These are phyloP conservation scores for Otatea glauca DNA, from an alignment of 176 grass and related monocot genomes.

Conservation along the genomic window DNA sequence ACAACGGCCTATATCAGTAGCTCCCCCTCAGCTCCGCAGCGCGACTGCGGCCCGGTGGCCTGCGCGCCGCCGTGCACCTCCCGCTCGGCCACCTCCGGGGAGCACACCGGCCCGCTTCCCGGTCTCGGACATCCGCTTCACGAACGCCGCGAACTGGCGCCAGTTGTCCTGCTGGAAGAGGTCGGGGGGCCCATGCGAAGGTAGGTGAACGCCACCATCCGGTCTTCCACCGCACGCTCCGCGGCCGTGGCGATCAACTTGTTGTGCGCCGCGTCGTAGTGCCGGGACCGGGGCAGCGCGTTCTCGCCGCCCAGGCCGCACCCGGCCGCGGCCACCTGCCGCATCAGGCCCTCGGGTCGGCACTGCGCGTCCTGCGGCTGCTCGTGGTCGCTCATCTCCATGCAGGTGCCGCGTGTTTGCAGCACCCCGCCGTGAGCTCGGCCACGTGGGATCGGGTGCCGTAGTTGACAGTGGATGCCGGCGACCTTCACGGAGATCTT, in stretches of 20 bases:
- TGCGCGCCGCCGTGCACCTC: constrained; percentile 53
- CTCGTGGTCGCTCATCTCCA: constrained; percentile 83
- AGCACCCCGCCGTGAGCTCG: constrained; percentile 74
- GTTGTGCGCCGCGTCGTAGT: constrained; percentile 66
- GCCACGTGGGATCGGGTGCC: constrained; percentile 64
- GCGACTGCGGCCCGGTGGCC: constrained; percentile 51
- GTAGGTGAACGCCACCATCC: constrained; percentile 91
- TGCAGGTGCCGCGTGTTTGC: constrained; percentile 66
- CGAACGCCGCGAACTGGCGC: constrained; percentile 67
- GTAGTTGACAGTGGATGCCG: constrained; percentile 89
- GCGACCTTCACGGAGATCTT: constrained; percentile 71
- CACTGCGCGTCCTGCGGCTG: constrained; percentile 68
- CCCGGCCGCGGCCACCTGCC: too few relatives aligned
- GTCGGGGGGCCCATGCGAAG: constrained; percentile 66
- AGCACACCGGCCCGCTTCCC: background rate
- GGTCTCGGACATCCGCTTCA: constrained; percentile 37
- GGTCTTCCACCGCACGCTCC: constrained; percentile 38
- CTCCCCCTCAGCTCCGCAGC: constrained; percentile 47
- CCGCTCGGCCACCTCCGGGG: constrained; percentile 44
- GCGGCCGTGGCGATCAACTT: constrained; percentile 62
- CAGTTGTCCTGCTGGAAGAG: constrained; percentile 71
- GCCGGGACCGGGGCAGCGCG: constrained; percentile 53
- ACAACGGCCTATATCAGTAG: too few relatives aligned
- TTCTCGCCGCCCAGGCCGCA: constrained; percentile 70
- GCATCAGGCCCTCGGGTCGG: constrained; percentile 62